Base-by-base conservation (phyloP, 2,329 filamentous ascomycete genomes). In the Coniochaeta ligniaria region DNA sequence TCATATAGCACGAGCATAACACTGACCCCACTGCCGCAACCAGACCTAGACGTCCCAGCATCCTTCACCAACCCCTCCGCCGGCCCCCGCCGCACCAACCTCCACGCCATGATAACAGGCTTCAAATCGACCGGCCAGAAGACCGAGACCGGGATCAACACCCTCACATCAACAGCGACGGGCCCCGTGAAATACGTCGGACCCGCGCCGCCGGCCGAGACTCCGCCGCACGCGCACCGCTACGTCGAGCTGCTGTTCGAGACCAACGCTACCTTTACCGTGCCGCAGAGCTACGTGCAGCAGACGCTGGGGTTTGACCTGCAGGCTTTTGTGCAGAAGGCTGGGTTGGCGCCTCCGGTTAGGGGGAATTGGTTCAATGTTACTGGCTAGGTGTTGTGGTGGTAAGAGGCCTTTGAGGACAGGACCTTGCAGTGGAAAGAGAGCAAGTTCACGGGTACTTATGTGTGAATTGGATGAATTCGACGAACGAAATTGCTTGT, bases 231-330 rank as follows among this genome's bases (percentile, higher is more conserved):
- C 60, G 68, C 74, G 24, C 74, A 76, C 64, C 70, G 71, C 38
- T 76, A 76, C 65, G 73, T 74, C 20, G 70, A 72, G 58, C 65
- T 75, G 45, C 63, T 75, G n/a, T 76, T 70, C 67, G 72, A 69
- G 61, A 72, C 74, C 63, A 69, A 71, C 1, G 68, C 63, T 17
- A 69, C 66, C 54, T 74, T 72, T 65, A 62, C 70, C 35, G 69
- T 75, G 7, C 69, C 73, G 6, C 63, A 65, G 20, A 57, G 64
- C 9, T 71, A 72, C 14, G 69, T 63, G 41, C 67, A 66, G 33
- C 69, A 71, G 65, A 73, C 68, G 62, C 47, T 67, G 6, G 73
- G 70, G 0, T 74, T 74, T 59, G 66, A 72, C 43, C 66, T 74
- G 6, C 59, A 67, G 2, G 63, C 63, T 16, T 74, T 74, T 63